Base-by-base conservation (phyloP, 2,329 filamentous ascomycete species). In the Phialophora verrucosa region DNA sequence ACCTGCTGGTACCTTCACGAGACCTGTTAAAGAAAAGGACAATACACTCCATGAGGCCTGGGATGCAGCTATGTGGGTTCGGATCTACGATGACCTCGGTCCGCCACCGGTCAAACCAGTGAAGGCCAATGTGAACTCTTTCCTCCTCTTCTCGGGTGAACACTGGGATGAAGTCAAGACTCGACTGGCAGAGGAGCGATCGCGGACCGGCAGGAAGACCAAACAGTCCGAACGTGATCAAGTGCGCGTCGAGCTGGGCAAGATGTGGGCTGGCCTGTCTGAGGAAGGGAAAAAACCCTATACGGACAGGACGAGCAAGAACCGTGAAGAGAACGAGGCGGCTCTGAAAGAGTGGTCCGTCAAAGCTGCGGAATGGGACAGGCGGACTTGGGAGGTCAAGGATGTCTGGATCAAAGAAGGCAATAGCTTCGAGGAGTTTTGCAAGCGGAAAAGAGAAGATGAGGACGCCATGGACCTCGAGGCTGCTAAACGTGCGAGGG, bases 81-180 rank as follows among this genome's bases (percentile, higher is more conserved):
- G 83, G n/a, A 85, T 89, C 64, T 78, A 85, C 35, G 77, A 78
- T 20, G 78, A 85, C 70, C 86, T 97, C 54, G 94, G 94, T n/a
- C 86, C 90, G 20, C 87, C 90, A 3, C 91, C 92, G 0, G 80
- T 85, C 63, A 89, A 87, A 59, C 93, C 94, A 4, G 80, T 83
- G 59, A 91, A 94, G 70, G 85, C 89, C 0, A 88, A 90, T 0
- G 88, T 90, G 3, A 98, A 96, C 74, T 91, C 94, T 0, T 98
- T 97, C 78, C 84, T 96, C 31, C 84, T 97, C 58, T 99, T 91
- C 79, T 94, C 93, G 76, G 96, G 93, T 72, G 89, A 88, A 73
- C 83, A 85, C 69, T 90, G 87, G 87, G 81, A 83, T 53, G 80
- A 81, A 47, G 86, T 85, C 71, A 88, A 88, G 74, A 79, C 85